Evolutionary conservation across 2,329 filamentous ascomycete genomes (phyloP).

Genomic region (Epichloe brachyelytri): DNA sequence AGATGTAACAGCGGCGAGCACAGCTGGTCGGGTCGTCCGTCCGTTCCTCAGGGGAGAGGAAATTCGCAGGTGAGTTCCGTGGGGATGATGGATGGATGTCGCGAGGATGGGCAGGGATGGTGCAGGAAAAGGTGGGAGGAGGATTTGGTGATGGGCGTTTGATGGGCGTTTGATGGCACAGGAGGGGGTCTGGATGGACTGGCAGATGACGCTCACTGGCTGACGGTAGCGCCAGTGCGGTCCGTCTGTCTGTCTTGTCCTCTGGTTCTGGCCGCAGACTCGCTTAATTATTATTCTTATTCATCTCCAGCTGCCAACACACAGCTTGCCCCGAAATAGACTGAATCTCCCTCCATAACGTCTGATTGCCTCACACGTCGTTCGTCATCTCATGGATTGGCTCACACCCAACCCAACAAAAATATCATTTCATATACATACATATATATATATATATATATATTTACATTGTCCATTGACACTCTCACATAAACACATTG

Average conservation of each 20-base stretch:
- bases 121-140: slow-evolving; percentile 4
- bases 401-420: neutral
- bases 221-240: neutral
- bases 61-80: neutral
- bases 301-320: too few species aligned
- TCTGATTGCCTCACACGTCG: neutral
- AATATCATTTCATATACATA: neutral
- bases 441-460: neutral
- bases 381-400: neutral
- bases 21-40: neutral
- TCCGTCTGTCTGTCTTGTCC: neutral
- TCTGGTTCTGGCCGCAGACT: too few species aligned
- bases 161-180: neutral
- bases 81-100: slow-evolving; percentile 1
- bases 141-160: neutral
- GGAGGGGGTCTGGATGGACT: neutral
- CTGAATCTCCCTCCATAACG: too few species aligned
- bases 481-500: neutral
- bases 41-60: neutral
- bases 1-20: neutral
- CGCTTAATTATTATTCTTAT: too few species aligned
- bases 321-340: too few species aligned
- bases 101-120: slow-evolving; percentile 4
- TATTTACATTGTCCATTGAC: neutral
- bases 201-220: too few species aligned